Percentiles rank a stretch among this genome's conserved stretches.
These are phyloP conservation scores for Ceratocystis albifundus DNA, from an alignment of 2,329 filamentous ascomycete species.

Conservation along the genomic window DNA sequence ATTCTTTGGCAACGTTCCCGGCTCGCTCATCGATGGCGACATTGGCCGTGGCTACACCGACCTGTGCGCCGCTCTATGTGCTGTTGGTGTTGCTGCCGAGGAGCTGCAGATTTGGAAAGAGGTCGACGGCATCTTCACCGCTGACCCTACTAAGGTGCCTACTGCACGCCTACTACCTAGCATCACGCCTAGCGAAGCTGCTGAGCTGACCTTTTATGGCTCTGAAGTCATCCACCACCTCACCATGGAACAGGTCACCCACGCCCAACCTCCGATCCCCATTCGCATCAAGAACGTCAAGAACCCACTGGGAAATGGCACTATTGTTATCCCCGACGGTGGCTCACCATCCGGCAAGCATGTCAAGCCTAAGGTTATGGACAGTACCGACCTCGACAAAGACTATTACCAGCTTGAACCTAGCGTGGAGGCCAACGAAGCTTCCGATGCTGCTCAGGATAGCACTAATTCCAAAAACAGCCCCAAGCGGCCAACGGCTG, in stretches of 20 bases:
- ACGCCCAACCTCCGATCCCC: conserved; percentile 64
- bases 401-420: background rate
- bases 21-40: conserved; percentile 74
- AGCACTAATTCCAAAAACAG: conserved; percentile 39
- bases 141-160: conserved; percentile 79
- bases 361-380: conserved; percentile 40
- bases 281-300: conserved; percentile 90
- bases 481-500: conserved; percentile 69
- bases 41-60: conserved; percentile 95
- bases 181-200: conserved; percentile 89
- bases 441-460: background rate
- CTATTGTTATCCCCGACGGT: conserved; percentile 69
- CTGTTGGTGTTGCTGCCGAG: conserved; percentile 73
- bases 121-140: conserved; percentile 84
- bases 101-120: conserved; percentile 99
- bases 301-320: conserved; percentile 67
- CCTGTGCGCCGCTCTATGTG: conserved; percentile 81
- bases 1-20: conserved; percentile 88
- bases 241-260: conserved; percentile 94
- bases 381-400: background rate
- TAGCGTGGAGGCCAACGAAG: background rate
- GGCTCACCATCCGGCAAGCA: conserved; percentile 37
- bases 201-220: conserved; percentile 87
- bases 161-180: conserved; percentile 79
- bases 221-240: conserved; percentile 97